Evolutionary conservation across 2,329 filamentous ascomycete species (phyloP), one percentile per base, ranked within the genome.

Genomic region (Cytospora chrysosperma): DNA sequence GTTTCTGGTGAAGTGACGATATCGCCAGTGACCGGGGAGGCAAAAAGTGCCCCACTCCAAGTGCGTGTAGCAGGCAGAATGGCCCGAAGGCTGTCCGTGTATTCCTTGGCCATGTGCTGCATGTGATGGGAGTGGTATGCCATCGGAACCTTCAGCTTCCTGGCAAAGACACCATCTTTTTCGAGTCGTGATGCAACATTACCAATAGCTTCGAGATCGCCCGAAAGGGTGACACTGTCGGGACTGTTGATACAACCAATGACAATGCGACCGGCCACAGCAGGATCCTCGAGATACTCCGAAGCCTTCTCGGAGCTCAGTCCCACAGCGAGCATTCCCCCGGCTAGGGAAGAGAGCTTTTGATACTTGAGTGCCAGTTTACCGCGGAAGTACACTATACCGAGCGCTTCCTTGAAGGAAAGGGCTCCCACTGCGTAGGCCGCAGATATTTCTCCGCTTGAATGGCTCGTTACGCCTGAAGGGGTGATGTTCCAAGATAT

Each of bases 91-190:
- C 60, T 62, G 34, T 61, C 54, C 32, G 28, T 15, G 26, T 56
- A 63, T 2, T 40, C 55, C 27, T 37, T 37, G 8, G 49, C 56
- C 13, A 63, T 50, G n/a, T 70, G 26, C 30, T 53, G n/a, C 72
- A 76, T 75, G 52, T 76, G 71, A 26, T 71, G 72, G 3, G 75
- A 76, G 66, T 78, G 76, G 64, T 78, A 78, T 0, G 76, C 75
- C 10, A 69, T 70, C 28, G 74, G 70, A 5, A 76, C 73, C 28
- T 67, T 72, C 3, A 75, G 68, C 26, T 67, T 66, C 28, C 75
- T 67, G 34, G 69, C 69, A 64, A 76, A 77, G 6, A 74, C 28
- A 6, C 65, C 52, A 9, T 65, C 40, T 37, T 59, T 30, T 17
- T 67, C 62, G 2, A 68, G 49, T 21, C 49, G 27, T 5, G 49